These are phyloP conservation scores for Rosa multiflora DNA, from an alignment of 306 rosid genomes.

Conservation along the genomic window DNA sequence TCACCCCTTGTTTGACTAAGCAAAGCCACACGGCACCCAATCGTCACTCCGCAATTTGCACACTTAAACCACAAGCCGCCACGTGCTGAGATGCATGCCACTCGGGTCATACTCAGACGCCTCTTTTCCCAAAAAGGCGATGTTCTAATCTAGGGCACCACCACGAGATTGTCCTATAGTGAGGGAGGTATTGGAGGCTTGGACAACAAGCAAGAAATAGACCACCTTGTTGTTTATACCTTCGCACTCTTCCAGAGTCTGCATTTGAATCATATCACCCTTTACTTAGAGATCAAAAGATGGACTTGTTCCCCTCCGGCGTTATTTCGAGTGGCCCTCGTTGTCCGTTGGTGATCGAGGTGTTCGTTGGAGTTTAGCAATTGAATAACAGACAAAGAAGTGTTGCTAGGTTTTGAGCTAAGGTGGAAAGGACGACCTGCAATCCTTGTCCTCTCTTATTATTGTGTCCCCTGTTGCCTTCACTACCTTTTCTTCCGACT, in stretches of 20 bases:
- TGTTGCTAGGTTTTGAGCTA: background rate
- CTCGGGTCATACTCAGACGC: slow-evolving; percentile 20
- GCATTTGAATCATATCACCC: background rate
- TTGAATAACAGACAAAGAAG: background rate
- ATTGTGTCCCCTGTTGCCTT: background rate
- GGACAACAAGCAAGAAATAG: slow-evolving; percentile 14
- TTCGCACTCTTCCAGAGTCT: background rate
- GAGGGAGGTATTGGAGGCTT: background rate
- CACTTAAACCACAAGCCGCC: slow-evolving; percentile 21
- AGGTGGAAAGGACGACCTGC: background rate
- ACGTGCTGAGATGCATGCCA: slow-evolving; percentile 29
- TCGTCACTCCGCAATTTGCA: background rate
- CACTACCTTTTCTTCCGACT: background rate
- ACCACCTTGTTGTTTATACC: slow-evolving; percentile 2
- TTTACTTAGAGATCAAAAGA: background rate
- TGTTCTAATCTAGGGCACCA: slow-evolving; percentile 16
- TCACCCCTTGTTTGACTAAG: no score
- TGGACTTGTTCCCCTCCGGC: background rate
- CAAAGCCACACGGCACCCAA: background rate
- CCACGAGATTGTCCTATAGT: slow-evolving; percentile 27
- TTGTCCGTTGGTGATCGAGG: background rate
- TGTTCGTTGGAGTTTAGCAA: background rate
- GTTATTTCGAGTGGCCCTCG: background rate
- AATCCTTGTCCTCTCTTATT: background rate
- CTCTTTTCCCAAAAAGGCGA: slow-evolving; percentile 29